Evolutionary conservation across 2,329 filamentous ascomycete species (phyloP), one percentile per base, ranked within the genome.

Genomic region (Microsporum ferrugineum): DNA sequence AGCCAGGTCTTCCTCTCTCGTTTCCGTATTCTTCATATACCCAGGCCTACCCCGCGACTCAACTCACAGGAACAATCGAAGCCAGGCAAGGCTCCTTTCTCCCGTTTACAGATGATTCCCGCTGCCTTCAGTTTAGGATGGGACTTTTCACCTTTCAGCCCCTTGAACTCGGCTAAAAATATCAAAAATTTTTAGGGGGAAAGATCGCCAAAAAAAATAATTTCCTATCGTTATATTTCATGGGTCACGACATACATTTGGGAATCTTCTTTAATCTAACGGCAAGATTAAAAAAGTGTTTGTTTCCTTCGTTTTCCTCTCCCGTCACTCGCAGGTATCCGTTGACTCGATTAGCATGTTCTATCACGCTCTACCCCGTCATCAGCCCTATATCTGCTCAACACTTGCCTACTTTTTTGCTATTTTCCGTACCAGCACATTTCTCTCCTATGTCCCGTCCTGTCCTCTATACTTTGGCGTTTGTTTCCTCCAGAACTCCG

Each of bases 251-350:
- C 49, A 53, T 53, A 53, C 49, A 53, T 33, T 33, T 53, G 27
- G 29, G 29, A 53, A 53, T 53, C 49, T 53, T 53, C 39, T 53
- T 53, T 53, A 53, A 53, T 53, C 49, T 53, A 53, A 53, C 29
- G 49, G 49, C 49, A 53, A 53, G 49, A 53, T 53, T 53, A 53
- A 53, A 53, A 53, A 53, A 53, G 49, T 53, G 12, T n/a, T 53
- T 34, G 27, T 53, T 53, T 34, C 49, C 49, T 12, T 27, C 12
- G 33, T 33, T 47, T 47, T 53, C 49, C 29, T 53, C n/a, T 12
- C 4, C 45, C 45, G 5, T 33, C 29, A 10, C 27, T 33, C n/a
- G 4, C 49, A 53, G 49, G 10, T 53, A 31, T 34, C 49, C 49
- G 6, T 33, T 29, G 23, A 29, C 39, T 43, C 34, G 34, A 10